A percentile compares a stretch with the other conserved stretches of the same genome.
phyloP scores from a whole-genome alignment of 179 eudicot species.

The Corrigiola litoralis region DNA sequence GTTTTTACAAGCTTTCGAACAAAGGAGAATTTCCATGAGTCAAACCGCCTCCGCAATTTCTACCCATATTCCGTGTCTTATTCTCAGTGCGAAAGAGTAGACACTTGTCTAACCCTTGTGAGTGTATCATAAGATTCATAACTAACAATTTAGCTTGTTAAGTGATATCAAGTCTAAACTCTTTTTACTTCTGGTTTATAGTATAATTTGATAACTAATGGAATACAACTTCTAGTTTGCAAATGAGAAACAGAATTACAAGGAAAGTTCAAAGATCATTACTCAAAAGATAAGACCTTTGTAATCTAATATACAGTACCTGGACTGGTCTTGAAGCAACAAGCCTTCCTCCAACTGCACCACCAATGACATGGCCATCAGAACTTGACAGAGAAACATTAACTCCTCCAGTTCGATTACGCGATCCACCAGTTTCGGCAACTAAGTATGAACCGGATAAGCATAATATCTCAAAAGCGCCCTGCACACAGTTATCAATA shows the following conservation, averaged over 20 bases:
- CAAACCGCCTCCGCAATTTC: too few species aligned
- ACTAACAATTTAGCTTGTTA: too few species aligned
- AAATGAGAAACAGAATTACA: too few species aligned
- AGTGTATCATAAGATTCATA: too few species aligned
- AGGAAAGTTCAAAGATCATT: not conserved
- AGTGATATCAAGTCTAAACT: too few species aligned
- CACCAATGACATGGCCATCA: constrained; percentile 87
- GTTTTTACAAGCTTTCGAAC: too few species aligned
- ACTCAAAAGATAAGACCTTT: not conserved
- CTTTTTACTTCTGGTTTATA: too few species aligned
- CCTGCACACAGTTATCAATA: constrained; percentile 37
- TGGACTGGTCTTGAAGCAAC: constrained; percentile 76
- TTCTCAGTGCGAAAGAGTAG: too few species aligned
- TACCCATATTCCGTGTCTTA: too few species aligned
- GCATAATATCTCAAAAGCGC: constrained; percentile 85
- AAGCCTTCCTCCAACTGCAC: constrained; percentile 75
- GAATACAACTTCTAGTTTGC: not conserved
- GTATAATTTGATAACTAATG: too few species aligned
- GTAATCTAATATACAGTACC: constrained; percentile 32
- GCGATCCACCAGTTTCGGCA: constrained; percentile 65
- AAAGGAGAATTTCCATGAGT: too few species aligned
- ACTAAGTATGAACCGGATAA: constrained; percentile 92
- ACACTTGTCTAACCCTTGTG: too few species aligned
- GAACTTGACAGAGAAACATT: constrained; percentile 76
- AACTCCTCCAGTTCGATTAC: constrained; percentile 81